Evolutionary conservation across 345 rosid species (phyloP).

Genomic region (Lepidium aucheri): DNA sequence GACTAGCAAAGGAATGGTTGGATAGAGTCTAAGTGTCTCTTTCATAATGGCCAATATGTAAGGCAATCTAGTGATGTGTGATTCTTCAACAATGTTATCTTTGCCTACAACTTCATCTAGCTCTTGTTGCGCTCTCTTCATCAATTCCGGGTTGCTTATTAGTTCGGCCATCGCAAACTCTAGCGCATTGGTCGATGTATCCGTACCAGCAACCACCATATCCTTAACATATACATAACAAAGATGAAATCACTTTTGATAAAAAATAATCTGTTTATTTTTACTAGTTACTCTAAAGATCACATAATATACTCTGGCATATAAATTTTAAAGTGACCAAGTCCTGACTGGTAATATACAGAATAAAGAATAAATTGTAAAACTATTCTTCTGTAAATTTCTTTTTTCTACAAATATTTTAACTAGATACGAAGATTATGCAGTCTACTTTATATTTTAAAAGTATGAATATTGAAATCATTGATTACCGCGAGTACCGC

Average conservation of each 20-base stretch:
- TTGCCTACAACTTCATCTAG: slow-evolving; percentile 19
- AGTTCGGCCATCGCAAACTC: slow-evolving; percentile 31
- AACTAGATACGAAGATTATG: too few species aligned
- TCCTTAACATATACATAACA: too few species aligned
- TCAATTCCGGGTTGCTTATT: background rate
- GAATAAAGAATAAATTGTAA: too few species aligned
- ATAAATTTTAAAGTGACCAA: too few species aligned
- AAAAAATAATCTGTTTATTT: too few species aligned
- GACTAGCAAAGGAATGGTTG: slow-evolving; percentile 20
- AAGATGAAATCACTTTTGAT: too few species aligned
- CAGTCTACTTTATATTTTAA: background rate
- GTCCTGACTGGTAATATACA: too few species aligned
- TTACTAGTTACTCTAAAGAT: too few species aligned
- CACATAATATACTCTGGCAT: too few species aligned
- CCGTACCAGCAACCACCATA: slow-evolving; percentile 23
- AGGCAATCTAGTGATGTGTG: slow-evolving; percentile 16
- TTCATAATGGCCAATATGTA: slow-evolving; percentile 19
- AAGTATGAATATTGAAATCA: background rate
- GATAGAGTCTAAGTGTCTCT: slow-evolving; percentile 26
- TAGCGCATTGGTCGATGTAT: slow-evolving; percentile 14
- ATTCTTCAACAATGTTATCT: slow-evolving; percentile 21
- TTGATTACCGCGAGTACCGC: slow-evolving; percentile 30
- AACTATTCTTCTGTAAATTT: too few species aligned
- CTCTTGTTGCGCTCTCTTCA: slow-evolving; percentile 18
- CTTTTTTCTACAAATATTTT: too few species aligned